Conservation (phyloP, 306 rosid genomes). For the Cyclanthera cordifolia region DNA sequence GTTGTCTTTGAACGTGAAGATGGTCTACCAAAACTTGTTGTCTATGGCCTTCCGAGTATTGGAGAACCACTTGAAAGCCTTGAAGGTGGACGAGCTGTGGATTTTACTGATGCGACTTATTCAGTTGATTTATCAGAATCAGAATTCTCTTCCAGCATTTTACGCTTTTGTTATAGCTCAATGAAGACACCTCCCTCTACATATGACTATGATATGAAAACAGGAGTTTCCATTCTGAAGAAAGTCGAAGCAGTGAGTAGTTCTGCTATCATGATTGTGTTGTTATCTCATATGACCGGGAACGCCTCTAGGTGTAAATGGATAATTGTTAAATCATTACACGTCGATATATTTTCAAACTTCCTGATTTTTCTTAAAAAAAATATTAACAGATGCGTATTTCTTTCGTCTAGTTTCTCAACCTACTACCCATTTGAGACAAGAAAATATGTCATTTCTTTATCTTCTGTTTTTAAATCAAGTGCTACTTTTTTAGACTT, state of each 20-base stretch:
- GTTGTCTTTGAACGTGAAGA: conserved; percentile 66
- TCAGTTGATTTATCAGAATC: conserved; percentile 42
- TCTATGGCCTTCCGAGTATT: conserved; percentile 54
- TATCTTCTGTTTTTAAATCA: background rate
- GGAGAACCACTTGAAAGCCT: conserved; percentile 57
- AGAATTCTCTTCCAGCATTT: conserved; percentile 57
- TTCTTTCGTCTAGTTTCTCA: background rate
- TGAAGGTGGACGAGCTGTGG: conserved; percentile 46
- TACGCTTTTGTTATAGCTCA: conserved; percentile 71
- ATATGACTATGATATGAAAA: conserved; percentile 83
- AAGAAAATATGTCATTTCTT: background rate
- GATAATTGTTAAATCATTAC: background rate
- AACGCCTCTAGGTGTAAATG: conserved; percentile 1
- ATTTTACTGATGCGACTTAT: conserved; percentile 64
- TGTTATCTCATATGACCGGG: background rate
- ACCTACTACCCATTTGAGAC: background rate
- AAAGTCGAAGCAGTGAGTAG: conserved; percentile 64
- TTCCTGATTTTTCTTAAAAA: background rate
- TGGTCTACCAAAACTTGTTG: conserved; percentile 59
- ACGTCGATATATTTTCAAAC: background rate
- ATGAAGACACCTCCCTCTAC: conserved; percentile 70
- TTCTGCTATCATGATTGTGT: background rate
- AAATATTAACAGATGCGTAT: background rate
- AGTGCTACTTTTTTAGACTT: background rate
- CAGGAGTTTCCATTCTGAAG: conserved; percentile 55